Conservation (phyloP, 2,329 filamentous ascomycete species). For the Zasmidium citrigriseum region DNA sequence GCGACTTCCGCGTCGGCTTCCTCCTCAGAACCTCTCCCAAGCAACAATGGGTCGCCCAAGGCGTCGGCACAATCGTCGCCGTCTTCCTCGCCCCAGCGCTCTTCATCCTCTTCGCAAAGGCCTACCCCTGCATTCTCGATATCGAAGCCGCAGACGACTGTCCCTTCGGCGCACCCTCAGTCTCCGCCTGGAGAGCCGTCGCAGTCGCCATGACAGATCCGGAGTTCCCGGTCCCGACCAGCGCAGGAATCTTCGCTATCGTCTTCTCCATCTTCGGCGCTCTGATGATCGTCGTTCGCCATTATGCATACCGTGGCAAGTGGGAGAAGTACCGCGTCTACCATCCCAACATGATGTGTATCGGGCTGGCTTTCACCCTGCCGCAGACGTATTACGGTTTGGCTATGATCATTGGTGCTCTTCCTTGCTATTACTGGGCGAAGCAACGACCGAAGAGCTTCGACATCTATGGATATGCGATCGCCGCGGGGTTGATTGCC, state of each 20-base stretch:
- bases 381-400: slow-evolving; percentile 59
- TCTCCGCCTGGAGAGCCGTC: slow-evolving; percentile 66
- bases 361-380: slow-evolving; percentile 61
- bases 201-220: slow-evolving; percentile 63
- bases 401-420: slow-evolving; percentile 60
- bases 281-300: slow-evolving; percentile 54
- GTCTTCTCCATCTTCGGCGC: slow-evolving; percentile 56
- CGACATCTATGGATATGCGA: slow-evolving; percentile 60
- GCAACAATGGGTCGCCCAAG: slow-evolving; percentile 68
- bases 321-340: slow-evolving; percentile 58
- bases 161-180: slow-evolving; percentile 63
- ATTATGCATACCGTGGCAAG: slow-evolving; percentile 56
- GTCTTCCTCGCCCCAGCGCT: slow-evolving; percentile 67
- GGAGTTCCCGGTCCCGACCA: slow-evolving; percentile 55
- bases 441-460: slow-evolving; percentile 55
- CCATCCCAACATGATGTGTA: slow-evolving; percentile 62
- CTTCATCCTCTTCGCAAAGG: slow-evolving; percentile 67
- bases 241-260: slow-evolving; percentile 60
- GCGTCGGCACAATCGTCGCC: slow-evolving; percentile 62
- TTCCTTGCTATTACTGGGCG: slow-evolving; percentile 55
- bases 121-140: slow-evolving; percentile 68
- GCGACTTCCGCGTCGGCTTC: slow-evolving; percentile 69
- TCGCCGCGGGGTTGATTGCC: slow-evolving; percentile 63
- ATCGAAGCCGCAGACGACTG: slow-evolving; percentile 49
- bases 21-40: slow-evolving; percentile 65